Base-by-base conservation (phyloP, 148 eudicot genomes). In the Vaccinium corymbosum region DNA sequence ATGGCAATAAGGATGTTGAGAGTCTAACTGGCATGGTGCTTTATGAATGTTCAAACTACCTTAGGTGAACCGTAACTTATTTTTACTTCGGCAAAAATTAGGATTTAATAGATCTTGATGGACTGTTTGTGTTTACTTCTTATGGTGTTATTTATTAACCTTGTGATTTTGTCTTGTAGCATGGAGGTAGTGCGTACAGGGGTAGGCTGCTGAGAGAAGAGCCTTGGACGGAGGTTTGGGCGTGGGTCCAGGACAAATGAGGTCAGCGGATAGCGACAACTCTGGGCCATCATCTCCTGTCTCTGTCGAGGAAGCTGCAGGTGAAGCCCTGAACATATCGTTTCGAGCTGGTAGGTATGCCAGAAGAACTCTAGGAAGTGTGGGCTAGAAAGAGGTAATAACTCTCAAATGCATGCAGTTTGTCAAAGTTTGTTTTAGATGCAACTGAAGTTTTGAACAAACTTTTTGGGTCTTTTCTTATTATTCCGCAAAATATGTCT, bases 181-280 rank as follows among this genome's bases (percentile, higher is more conserved):
- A 87, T 71, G 88, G 86, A 81, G 73, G 77, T 80, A 84, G 84
- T 81, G 85, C 38, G 57, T 97, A 97, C 82, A 92, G 98, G 75
- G 98, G 95, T 78, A 89, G 99, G 99, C 99, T 88, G 96, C 99
- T 32, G 99, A 95, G 90, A 97, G 98, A 93, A 92, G 98, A 91
- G 90, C 90, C 59, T 84, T 97, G 87, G 98, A 95, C 59, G 94
- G 97, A 61, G 93, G 93, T 80, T 97, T 90, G 87, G 95, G 98
- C 59, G 88, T 90, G 71, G 98, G 92, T 79, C 98, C 93, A 9
- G 99, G 96, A 52, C 98, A 97, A 81, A 94, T 90, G 89, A 93
- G 83, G 59, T 82, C 92, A 66, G 48, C 62, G 1, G 77, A 55
- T 76, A 86, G 55, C 77, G 84, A 50, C 56, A 87, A 86, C 82